Conservation (phyloP, 1,284 basidiomycete species). For the Ganoderma sinense region DNA sequence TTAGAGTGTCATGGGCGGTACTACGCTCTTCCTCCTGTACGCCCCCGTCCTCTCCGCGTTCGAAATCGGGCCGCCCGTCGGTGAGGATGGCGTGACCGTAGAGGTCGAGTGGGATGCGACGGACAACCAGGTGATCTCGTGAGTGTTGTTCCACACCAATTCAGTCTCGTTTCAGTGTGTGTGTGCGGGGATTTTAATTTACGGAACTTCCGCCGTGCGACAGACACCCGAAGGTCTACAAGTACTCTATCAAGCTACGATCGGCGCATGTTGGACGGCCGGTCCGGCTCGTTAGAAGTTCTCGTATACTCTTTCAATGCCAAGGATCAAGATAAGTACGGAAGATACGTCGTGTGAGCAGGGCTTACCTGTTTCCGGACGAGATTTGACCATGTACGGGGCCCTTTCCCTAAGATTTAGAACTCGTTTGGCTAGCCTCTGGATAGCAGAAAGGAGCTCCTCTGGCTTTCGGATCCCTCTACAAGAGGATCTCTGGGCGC, state of each 20-base stretch:
- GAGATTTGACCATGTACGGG: too few species aligned
- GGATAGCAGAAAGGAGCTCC: too few species aligned
- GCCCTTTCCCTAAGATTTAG: too few species aligned
- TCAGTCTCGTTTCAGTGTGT: not conserved
- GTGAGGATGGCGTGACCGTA: constrained; percentile 3
- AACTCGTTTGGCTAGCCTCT: too few species aligned
- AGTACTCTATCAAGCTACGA: not conserved
- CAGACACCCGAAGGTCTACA: not conserved
- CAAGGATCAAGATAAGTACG: too few species aligned
- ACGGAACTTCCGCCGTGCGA: not conserved
- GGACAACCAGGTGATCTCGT: not conserved
- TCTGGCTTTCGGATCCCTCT: too few species aligned
- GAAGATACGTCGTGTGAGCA: too few species aligned
- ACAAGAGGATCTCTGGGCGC: too few species aligned
- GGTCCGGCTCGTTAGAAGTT: not conserved
- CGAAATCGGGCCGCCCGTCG: constrained; percentile 10
- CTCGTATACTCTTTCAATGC: too few species aligned
- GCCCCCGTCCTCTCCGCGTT: constrained; percentile 19
- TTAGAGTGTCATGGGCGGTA: constrained; percentile 21
- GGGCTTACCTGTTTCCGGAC: too few species aligned
- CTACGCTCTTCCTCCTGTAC: constrained; percentile 19
- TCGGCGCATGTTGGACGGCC: not conserved
- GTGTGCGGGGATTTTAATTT: not conserved
- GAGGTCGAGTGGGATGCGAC: not conserved
- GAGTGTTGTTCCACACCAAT: not conserved